Base-by-base conservation (phyloP, 306 rosid genomes). In the Dicorynia guianensis region DNA sequence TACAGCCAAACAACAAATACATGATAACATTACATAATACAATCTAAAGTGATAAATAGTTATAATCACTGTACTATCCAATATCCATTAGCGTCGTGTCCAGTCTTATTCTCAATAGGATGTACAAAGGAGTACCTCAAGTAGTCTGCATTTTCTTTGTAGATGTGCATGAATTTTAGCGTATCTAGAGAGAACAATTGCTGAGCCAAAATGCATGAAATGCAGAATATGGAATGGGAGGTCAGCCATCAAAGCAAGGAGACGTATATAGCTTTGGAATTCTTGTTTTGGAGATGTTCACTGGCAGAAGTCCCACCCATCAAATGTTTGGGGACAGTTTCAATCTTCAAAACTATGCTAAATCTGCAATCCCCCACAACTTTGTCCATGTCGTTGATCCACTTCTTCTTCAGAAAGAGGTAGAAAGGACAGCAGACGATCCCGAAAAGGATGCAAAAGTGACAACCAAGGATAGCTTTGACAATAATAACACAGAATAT, bases 191-290 rank as follows among this genome's bases (percentile, higher is more conserved):
- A 25, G 30, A 25, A 25, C 2, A 25, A 25, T 25, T 25, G 2
- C 1, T 25, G 30, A 25, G 1, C 30, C 30, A 25, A 25, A 25
- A 7, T 33, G 65, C 17, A 14, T 12, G 30, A 33, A n/a, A 17
- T 42, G 49, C 56, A 81, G 81, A 76, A 70, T 69, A 76, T 2
- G 74, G 50, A 54, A 40, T 55, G 58, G 65, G 78, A 43, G 63
- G 33, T 6, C 20, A 19, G 56, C 55, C 77, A 44, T 81, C 81
- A 33, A 71, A 0, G n/a, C 52, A 36, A 7, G 83, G 83, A 33
- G 83, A 82, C 38, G 63, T 61, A 1, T 82, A 78, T 1, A 73
- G 83, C 52, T 82, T 40, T 14, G 83, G 86, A 30, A 74, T 73
- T 8, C 73, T 78, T 8, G n/a, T 78, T 25, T 12, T 70, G 64